Evolutionary conservation across 2,329 filamentous ascomycete species (phyloP).

Genomic region (Periconia macrospinosa): DNA sequence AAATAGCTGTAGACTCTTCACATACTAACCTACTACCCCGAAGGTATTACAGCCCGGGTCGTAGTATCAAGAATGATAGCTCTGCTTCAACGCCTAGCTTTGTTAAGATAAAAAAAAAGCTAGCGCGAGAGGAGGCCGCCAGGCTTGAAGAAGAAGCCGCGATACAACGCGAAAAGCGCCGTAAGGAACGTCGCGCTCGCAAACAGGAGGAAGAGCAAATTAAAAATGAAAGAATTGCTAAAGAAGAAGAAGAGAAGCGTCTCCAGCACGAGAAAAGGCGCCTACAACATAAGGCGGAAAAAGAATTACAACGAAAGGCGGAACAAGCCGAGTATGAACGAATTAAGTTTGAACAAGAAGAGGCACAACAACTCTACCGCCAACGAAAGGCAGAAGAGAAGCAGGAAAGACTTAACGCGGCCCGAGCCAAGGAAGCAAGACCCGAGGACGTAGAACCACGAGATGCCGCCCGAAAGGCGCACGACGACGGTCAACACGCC

Average conservation of each 20-base stretch:
- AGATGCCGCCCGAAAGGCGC: slow-evolving; percentile 34
- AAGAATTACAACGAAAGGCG: slow-evolving; percentile 17
- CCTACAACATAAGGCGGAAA: slow-evolving; percentile 29
- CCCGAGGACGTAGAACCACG: slow-evolving; percentile 15
- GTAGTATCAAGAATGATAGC: too few species aligned
- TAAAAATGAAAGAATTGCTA: slow-evolving; percentile 22
- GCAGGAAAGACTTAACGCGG: slow-evolving; percentile 20
- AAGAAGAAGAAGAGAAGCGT: slow-evolving; percentile 31
- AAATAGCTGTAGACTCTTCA: too few species aligned
- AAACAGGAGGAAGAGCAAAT: slow-evolving; percentile 24
- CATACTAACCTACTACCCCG: too few species aligned
- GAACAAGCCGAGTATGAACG: slow-evolving; percentile 17
- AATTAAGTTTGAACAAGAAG: slow-evolving; percentile 21
- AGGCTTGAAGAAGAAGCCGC: slow-evolving; percentile 26
- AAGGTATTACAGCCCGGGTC: too few species aligned
- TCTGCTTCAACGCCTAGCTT: too few species aligned
- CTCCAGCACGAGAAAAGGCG: slow-evolving; percentile 30
- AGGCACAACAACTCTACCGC: slow-evolving; percentile 24
- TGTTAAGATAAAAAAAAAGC: slow-evolving; percentile 25
- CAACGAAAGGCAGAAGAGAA: slow-evolving; percentile 30
- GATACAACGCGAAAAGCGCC: slow-evolving; percentile 23
- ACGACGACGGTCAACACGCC: too few species aligned
- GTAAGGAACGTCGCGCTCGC: slow-evolving; percentile 31
- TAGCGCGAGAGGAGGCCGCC: slow-evolving; percentile 9
- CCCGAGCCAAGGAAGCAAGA: slow-evolving; percentile 16